Base-by-base conservation (phyloP, 2,329 filamentous ascomycete species). In the Alternaria dauci region DNA sequence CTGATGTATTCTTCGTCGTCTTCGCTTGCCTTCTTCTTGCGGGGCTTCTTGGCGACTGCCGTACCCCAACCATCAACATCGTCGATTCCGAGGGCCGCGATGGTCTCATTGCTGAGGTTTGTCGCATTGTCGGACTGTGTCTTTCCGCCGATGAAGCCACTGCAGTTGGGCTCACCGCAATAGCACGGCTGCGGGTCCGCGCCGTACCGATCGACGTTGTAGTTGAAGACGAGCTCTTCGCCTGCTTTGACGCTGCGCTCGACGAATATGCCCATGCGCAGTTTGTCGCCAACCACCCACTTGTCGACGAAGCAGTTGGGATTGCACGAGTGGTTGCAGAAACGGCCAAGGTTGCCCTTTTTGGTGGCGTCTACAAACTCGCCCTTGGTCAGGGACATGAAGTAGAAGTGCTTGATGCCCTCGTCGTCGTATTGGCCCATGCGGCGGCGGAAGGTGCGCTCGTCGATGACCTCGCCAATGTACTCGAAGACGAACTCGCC, bases 301-400 rank as follows among this genome's bases (percentile, higher is more conserved):
- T 99, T 99, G 85, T 99, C 95, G 66, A 99, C 94, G 79, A 96
- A 98, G 81, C 94, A 98, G 76, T 99, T 99, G 18, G 95, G 95
- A 78, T 95, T 97, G 85, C 95, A 99, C 8, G 95, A 98, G 79
- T 99, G 95, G 75, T 99, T 99, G 86, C 95, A 99, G 76, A 99
- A 99, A 30, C 95, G 90, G 52, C 94, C 95, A 6, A 99, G 86
- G 70, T 98, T 98, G 52, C 95, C 95, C 78, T 93, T 96, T 77
- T 95, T 96, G 9, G 95, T 99, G 23, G 95, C 95, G 80, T 99
- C 95, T 60, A 99, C 93, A 75, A 98, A 99, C 78, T 98, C 95
- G 73, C 89, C 92, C 78, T 96, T 96, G 75, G 89, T 96, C 63
- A 99, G 88, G 28, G 95, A 98, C 95, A 99, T 99, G 83, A 99